phyloP scores from a whole-genome alignment of 805 yeast species.

The Sugiyamaella qingdaonensis region DNA sequence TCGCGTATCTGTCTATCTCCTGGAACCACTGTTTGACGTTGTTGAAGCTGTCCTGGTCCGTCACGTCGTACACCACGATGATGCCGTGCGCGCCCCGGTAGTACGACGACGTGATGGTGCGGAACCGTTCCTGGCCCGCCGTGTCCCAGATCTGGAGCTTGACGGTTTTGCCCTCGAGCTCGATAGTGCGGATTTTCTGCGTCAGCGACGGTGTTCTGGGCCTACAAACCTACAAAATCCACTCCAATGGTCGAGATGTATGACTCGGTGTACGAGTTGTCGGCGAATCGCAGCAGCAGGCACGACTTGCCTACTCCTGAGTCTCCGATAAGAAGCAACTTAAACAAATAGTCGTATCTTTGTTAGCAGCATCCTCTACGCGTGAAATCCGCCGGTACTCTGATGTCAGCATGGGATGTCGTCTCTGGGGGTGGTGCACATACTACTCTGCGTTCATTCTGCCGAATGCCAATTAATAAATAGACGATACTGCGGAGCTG shows the following conservation, averaged over 20 bases:
- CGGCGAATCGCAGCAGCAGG: slow-evolving; percentile 90
- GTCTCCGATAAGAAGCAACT: slow-evolving; percentile 91
- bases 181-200: slow-evolving; percentile 50
- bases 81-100: slow-evolving; percentile 99
- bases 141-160: slow-evolving; percentile 99
- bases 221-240: slow-evolving; percentile 53
- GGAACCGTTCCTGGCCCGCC: slow-evolving; percentile 97
- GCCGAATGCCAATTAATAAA: slow-evolving; percentile 1
- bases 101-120: slow-evolving; percentile 95
- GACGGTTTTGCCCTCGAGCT: slow-evolving; percentile 93
- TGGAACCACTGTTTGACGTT: slow-evolving; percentile 98
- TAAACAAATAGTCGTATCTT: slow-evolving; percentile 96
- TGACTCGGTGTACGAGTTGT: slow-evolving; percentile 94
- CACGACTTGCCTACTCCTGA: slow-evolving; percentile 99
- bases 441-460: slow-evolving; percentile 15
- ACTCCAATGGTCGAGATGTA: slow-evolving; percentile 98
- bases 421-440: neutral
- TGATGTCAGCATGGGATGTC: neutral
- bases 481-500: neutral
- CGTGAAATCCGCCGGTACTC: neutral
- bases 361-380: neutral
- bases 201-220: neutral
- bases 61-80: slow-evolving; percentile 95
- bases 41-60: slow-evolving; percentile 83
- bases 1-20: slow-evolving; percentile 97